Evolutionary conservation across 768 basidiomycete species (phyloP).

Genomic region (Lyophyllum semitale): DNA sequence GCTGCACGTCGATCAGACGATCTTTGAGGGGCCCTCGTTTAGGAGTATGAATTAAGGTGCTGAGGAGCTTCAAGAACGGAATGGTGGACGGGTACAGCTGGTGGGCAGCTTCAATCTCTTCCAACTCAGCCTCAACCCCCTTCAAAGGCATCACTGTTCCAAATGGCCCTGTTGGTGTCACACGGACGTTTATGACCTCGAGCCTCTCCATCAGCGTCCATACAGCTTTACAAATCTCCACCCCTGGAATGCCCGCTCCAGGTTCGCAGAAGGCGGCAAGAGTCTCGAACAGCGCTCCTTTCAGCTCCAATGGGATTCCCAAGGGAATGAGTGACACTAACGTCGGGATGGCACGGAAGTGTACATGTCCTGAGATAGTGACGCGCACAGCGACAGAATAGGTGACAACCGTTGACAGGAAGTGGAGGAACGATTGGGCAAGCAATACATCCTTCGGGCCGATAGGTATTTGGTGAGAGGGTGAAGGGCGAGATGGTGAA

Average conservation of each 20-base stretch:
- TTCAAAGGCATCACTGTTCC: constrained; percentile 55
- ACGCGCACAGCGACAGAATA: constrained; percentile 78
- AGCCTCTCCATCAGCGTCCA: constrained; percentile 85
- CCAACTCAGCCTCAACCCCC: constrained; percentile 85
- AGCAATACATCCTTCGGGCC: constrained; percentile 75
- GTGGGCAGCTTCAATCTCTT: constrained; percentile 80
- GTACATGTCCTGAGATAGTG: constrained; percentile 72
- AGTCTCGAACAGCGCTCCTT: constrained; percentile 81
- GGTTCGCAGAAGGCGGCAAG: constrained; percentile 83
- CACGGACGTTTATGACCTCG: constrained; percentile 80
- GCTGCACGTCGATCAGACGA: constrained; percentile 56
- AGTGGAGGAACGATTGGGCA: constrained; percentile 78
- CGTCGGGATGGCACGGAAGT: constrained; percentile 81
- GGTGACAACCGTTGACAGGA: constrained; percentile 74
- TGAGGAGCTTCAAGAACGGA: constrained; percentile 82
- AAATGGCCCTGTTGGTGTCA: constrained; percentile 36
- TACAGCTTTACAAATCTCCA: constrained; percentile 79
- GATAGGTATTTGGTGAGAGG: constrained; percentile 49
- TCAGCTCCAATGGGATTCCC: constrained; percentile 86
- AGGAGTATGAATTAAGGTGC: constrained; percentile 81
- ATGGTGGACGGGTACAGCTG: constrained; percentile 86
- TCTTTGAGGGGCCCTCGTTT: constrained; percentile 68
- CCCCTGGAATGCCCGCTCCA: constrained; percentile 70
- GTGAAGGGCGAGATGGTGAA: constrained; percentile 39
- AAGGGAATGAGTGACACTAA: constrained; percentile 78